phyloP scores from a whole-genome alignment of 1,284 basidiomycete species.

The Peniophora sp. region DNA sequence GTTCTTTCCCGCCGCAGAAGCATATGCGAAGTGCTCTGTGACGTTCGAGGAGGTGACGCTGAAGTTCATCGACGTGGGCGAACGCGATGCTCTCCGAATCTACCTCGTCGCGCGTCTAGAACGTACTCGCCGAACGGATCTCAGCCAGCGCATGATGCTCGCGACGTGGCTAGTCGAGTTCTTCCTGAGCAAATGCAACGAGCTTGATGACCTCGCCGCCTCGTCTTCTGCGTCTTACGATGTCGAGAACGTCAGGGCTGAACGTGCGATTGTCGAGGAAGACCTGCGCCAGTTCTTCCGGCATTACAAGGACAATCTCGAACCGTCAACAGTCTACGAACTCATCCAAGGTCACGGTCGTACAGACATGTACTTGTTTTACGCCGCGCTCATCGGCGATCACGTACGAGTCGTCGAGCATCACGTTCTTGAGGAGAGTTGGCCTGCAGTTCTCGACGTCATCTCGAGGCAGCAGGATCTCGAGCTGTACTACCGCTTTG shows the following conservation, averaged over 20 bases:
- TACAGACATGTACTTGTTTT: constrained; percentile 89
- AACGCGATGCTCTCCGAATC: constrained; percentile 88
- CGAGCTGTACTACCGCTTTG: constrained; percentile 93
- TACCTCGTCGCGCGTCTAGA: constrained; percentile 89
- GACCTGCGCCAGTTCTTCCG: constrained; percentile 89
- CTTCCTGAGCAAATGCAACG: constrained; percentile 93
- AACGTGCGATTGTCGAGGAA: constrained; percentile 83
- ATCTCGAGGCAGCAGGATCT: constrained; percentile 74
- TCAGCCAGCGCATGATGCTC: constrained; percentile 94
- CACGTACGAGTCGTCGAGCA: constrained; percentile 84
- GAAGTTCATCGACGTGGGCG: constrained; percentile 83
- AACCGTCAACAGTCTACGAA: constrained; percentile 83
- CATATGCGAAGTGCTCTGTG: constrained; percentile 83
- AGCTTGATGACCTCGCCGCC: constrained; percentile 85
- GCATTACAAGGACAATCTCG: constrained; percentile 85
- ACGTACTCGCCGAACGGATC: constrained; percentile 73
- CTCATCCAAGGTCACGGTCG: constrained; percentile 91
- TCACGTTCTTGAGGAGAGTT: constrained; percentile 88
- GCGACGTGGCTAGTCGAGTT: constrained; percentile 99
- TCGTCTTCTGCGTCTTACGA: constrained; percentile 82
- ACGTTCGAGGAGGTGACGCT: constrained; percentile 92
- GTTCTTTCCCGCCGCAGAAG: constrained; percentile 89
- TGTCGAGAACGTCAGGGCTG: constrained; percentile 78
- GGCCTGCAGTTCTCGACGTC: constrained; percentile 84
- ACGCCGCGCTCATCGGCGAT: constrained; percentile 79